Conservation (phyloP, 345 rosid genomes). For the Rhodamnia rubescens region DNA sequence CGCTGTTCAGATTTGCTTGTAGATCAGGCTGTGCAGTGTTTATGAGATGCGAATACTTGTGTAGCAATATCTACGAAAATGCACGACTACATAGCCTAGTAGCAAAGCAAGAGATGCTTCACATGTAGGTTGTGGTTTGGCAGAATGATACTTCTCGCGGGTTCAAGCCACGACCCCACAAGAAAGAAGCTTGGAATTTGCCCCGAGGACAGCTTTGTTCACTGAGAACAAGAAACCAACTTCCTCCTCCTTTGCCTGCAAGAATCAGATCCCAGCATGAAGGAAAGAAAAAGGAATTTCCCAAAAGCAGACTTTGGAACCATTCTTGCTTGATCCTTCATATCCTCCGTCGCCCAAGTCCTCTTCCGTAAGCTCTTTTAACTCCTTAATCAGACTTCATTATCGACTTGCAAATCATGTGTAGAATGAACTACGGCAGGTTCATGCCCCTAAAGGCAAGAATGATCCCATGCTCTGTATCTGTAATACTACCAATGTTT, state of each 20-base stretch:
- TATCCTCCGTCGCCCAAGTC: background rate
- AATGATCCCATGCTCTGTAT: background rate
- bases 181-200: background rate
- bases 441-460: background rate
- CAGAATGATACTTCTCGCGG: background rate
- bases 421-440: background rate
- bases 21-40: background rate
- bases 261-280: background rate
- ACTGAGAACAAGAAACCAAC: background rate
- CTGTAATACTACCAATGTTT: background rate
- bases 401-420: background rate
- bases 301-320: background rate
- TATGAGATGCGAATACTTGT: background rate
- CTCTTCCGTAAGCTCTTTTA: background rate
- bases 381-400: background rate
- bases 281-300: background rate
- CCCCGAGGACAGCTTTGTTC: background rate
- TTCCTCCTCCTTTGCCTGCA: background rate
- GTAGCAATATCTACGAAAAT: background rate
- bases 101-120: background rate
- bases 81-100: background rate
- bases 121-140: background rate
- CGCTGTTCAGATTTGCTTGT: background rate
- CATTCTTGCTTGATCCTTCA: background rate
- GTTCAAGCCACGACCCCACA: background rate